Base-by-base conservation (phyloP, 208 protist species). In the Leishmania guyanensis region DNA sequence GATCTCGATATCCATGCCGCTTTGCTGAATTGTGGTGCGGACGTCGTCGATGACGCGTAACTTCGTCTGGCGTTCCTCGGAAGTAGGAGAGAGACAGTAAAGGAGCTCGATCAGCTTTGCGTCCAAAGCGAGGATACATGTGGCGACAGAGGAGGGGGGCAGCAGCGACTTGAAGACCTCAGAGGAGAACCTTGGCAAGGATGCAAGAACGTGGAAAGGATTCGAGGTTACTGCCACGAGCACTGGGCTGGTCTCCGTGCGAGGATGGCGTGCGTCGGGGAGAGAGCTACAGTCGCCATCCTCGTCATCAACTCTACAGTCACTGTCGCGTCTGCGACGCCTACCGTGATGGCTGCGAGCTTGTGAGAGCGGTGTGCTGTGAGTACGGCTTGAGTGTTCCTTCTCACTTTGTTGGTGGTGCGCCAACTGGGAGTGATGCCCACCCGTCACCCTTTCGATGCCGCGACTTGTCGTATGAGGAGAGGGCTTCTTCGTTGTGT, bases 11-110 rank as follows among this genome's bases (percentile, higher is more conserved):
- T 79, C 73, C 8, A 95, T 26, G 16, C 87, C 90, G 14, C 89
- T 48, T 0, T 46, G 39, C 51, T 73, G 70, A 50, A 97, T 75
- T 22, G 86, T 69, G 5, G 4, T 9, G 17, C 77, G 79, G 43
- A 95, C 60, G 70, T 93, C 93, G 4, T 77, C 17, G 16, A 97
- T 75, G 22, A 95, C 92, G 22, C 66, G 53, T 50, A 89, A 65
- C 26, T 86, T 85, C 10, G 62, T 65, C 16, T 87, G 75, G 33
- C 78, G 84, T 39, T 88, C 86, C 29, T 69, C 69, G 6, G 50
- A 2, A 17, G 84, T 89, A 9, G 91, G 91, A 3, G 89, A 78
- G 60, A 95, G 69, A 22, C 51, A 73, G 33, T 80, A 82, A 56
- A 96, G 84, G 20, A 97, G 84, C 64, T 89, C 86, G 3, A 76